Evolutionary conservation across 345 rosid species (phyloP).

Genomic region (Draba incana): DNA sequence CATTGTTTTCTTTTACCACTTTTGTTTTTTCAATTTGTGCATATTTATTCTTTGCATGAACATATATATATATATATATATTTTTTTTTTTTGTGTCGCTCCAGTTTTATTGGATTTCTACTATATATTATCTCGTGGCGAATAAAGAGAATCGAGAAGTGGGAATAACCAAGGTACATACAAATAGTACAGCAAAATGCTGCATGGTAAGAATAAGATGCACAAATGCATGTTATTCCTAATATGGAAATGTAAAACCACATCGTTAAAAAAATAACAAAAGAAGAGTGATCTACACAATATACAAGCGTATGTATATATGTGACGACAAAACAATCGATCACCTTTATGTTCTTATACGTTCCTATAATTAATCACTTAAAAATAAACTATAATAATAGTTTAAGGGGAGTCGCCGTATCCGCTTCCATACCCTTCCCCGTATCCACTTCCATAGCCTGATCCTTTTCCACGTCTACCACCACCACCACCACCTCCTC

Average conservation of each 20-base stretch:
- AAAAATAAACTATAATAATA: constrained; percentile 5
- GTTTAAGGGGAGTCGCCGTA: constrained; percentile 38
- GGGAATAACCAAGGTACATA: neutral
- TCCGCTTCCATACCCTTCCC: constrained; percentile 45
- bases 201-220: constrained; percentile 21
- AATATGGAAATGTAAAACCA: neutral
- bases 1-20: neutral
- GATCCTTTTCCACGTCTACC: constrained; percentile 39
- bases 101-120: neutral
- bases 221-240: constrained; percentile 5
- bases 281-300: constrained; percentile 12
- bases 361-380: constrained; percentile 7
- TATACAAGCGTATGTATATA: constrained; percentile 20
- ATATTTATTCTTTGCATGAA: neutral
- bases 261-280: constrained; percentile 13
- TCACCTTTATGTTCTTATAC: constrained; percentile 25
- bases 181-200: neutral
- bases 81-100: too few relatives aligned
- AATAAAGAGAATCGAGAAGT: neutral
- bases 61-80: too few relatives aligned
- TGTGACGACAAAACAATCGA: constrained; percentile 19
- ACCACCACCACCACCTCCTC: constrained; percentile 39
- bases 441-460: constrained; percentile 42
- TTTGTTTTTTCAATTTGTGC: neutral
- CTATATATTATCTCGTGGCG: neutral